Evolutionary conservation across 2,329 filamentous ascomycete genomes (phyloP).

Genomic region (Ilyonectria sp.): DNA sequence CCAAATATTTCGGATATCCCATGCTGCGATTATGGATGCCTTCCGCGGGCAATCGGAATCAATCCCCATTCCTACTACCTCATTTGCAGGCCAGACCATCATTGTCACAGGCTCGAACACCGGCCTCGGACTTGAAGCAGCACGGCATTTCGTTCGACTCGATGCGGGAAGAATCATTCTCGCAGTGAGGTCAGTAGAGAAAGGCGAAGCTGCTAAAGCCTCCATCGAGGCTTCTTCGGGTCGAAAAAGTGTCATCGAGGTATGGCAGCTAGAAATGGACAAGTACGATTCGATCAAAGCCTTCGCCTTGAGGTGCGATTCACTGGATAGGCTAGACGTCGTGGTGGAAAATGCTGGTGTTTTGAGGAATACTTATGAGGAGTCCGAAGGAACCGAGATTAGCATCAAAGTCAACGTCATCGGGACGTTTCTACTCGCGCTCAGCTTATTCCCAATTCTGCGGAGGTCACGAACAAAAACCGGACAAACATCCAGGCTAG

Average conservation of each 20-base stretch:
- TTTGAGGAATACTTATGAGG: neutral
- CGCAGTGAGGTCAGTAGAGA: conserved; percentile 54
- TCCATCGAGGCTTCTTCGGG: conserved; percentile 51
- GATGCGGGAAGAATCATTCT: conserved; percentile 58
- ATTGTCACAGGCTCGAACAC: conserved; percentile 60
- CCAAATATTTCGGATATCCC: neutral
- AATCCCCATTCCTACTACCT: neutral
- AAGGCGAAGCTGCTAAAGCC: conserved; percentile 57
- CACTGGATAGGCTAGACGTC: conserved; percentile 58
- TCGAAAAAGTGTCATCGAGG: conserved; percentile 51
- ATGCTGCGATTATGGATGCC: neutral
- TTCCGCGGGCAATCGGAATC: conserved; percentile 50
- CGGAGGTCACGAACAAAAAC: conserved; percentile 41
- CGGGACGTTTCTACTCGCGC: conserved; percentile 33
- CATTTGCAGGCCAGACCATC: conserved; percentile 4
- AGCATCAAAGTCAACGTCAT: conserved; percentile 1
- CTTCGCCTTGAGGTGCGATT: conserved; percentile 52
- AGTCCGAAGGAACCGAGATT: neutral
- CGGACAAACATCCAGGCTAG: conserved; percentile 51
- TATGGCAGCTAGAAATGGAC: conserved; percentile 61
- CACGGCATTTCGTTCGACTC: conserved; percentile 56
- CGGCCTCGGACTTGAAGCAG: conserved; percentile 59
- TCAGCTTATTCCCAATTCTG: conserved; percentile 52
- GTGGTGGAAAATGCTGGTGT: conserved; percentile 57
- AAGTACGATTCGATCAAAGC: conserved; percentile 52